Conservation (phyloP, 441 rosid genomes). For the Pelargonium citronellum region DNA sequence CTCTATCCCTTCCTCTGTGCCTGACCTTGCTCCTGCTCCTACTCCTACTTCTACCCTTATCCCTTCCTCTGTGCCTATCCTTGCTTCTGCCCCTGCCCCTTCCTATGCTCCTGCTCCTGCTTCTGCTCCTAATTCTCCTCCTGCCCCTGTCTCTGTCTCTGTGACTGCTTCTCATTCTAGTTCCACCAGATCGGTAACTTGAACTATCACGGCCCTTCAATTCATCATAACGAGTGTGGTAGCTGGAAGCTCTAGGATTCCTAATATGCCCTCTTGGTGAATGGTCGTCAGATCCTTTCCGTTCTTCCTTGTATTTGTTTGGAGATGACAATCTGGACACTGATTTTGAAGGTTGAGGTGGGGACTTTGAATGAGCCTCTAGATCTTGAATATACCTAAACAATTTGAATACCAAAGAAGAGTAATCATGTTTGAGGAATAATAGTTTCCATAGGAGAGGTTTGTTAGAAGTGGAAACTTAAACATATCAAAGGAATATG, state of each 20-base stretch:
- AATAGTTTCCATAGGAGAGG: neutral
- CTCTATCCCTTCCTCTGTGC: neutral
- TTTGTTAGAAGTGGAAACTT: neutral
- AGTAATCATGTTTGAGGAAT: neutral
- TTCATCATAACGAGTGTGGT: neutral
- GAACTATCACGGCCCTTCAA: neutral
- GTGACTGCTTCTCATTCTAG: neutral
- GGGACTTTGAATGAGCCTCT: neutral
- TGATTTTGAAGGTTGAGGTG: neutral
- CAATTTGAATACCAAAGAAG: neutral
- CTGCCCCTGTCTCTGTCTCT: neutral
- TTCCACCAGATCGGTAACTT: neutral
- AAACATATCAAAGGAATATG: neutral
- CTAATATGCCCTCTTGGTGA: neutral
- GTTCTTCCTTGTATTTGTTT: neutral
- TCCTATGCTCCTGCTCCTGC: neutral
- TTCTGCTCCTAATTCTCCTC: neutral
- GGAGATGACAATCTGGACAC: neutral
- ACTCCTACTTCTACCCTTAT: neutral
- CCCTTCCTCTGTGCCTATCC: neutral
- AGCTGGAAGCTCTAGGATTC: too few species aligned
- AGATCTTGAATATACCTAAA: slow-evolving; percentile 1
- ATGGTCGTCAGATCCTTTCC: neutral
- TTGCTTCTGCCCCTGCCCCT: neutral
- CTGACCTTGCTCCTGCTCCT: neutral